These are phyloP conservation scores for Yamadazyma sp. DNA, from an alignment of 805 yeast genomes.

Conservation along the genomic window DNA sequence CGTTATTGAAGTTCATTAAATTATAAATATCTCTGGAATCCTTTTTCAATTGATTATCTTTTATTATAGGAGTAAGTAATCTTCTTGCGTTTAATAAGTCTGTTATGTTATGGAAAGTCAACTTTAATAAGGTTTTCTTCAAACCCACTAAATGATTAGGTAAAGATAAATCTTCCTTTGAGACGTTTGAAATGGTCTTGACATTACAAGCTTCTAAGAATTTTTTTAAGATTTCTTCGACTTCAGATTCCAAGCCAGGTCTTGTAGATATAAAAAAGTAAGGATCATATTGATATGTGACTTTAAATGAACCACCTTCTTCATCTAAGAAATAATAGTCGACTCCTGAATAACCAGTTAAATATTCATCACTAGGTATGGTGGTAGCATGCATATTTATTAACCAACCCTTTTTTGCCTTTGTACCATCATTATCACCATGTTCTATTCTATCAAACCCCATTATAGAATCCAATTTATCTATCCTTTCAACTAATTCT, in stretches of 20 bases:
- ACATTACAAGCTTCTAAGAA: conserved; percentile 56
- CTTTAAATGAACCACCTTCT: conserved; percentile 94
- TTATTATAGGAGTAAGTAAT: conserved; percentile 63
- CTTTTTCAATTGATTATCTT: conserved; percentile 58
- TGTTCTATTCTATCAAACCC: conserved; percentile 80
- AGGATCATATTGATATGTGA: conserved; percentile 80
- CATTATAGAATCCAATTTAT: conserved; percentile 74
- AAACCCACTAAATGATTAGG: conserved; percentile 87
- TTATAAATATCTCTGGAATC: conserved; percentile 68
- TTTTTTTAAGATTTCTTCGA: conserved; percentile 79
- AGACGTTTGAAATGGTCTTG: conserved; percentile 52
- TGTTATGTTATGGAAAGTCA: conserved; percentile 69
- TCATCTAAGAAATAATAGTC: conserved; percentile 93
- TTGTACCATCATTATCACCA: conserved; percentile 54
- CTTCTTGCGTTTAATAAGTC: conserved; percentile 78
- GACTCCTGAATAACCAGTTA: conserved; percentile 81
- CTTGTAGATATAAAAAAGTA: conserved; percentile 72
- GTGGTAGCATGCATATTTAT: conserved; percentile 90
- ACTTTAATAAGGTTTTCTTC: conserved; percentile 57
- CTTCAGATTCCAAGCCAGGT: conserved; percentile 64
- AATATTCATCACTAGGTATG: conserved; percentile 53
- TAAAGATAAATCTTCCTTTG: conserved; percentile 75
- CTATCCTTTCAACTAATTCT: conserved; percentile 58
- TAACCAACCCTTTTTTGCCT: conserved; percentile 78
- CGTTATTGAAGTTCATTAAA: conserved; percentile 44